A percentile compares a stretch with the other conserved stretches of the same genome.
Conservation (phyloP, 345 rosid species). For the Toxicodendron radicans region DNA sequence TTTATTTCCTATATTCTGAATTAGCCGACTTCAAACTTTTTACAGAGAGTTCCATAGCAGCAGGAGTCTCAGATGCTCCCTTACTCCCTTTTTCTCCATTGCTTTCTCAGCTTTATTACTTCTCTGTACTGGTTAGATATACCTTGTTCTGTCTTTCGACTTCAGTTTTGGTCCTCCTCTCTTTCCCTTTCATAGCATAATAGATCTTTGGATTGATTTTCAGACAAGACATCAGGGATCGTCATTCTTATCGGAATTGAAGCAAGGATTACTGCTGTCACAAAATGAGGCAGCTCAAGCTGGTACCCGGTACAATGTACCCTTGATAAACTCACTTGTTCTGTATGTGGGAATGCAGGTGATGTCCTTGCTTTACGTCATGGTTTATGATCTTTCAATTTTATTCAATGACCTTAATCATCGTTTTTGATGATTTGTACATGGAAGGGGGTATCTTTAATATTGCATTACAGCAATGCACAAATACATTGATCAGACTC, state of each 20-base stretch:
- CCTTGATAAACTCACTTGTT: slow-evolving; percentile 41
- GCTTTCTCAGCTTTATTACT: not conserved
- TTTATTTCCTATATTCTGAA: not conserved
- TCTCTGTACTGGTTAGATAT: not conserved
- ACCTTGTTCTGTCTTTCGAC: not conserved
- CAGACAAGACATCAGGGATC: slow-evolving; percentile 40
- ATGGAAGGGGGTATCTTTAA: not conserved
- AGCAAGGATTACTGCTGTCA: slow-evolving; percentile 31
- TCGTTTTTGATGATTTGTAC: not conserved
- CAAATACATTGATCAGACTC: too few species aligned
- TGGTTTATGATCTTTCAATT: not conserved
- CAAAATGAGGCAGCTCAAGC: slow-evolving; percentile 36
- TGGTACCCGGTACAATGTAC: slow-evolving; percentile 41
- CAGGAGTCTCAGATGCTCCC: not conserved
- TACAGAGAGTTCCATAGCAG: not conserved
- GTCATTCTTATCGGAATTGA: slow-evolving; percentile 34
- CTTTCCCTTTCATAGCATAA: not conserved
- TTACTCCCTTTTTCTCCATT: not conserved
- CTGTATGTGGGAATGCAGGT: slow-evolving; percentile 49
- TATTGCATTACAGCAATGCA: not conserved
- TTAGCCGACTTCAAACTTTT: too few species aligned
- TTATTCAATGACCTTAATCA: not conserved
- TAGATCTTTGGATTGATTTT: not conserved
- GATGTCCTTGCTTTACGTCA: not conserved
- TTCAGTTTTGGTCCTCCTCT: not conserved